A percentile compares a stretch with the other conserved stretches of the same genome.
These are phyloP conservation scores for Pleurotus eryngii DNA, from an alignment of 768 basidiomycete genomes.

Conservation along the genomic window DNA sequence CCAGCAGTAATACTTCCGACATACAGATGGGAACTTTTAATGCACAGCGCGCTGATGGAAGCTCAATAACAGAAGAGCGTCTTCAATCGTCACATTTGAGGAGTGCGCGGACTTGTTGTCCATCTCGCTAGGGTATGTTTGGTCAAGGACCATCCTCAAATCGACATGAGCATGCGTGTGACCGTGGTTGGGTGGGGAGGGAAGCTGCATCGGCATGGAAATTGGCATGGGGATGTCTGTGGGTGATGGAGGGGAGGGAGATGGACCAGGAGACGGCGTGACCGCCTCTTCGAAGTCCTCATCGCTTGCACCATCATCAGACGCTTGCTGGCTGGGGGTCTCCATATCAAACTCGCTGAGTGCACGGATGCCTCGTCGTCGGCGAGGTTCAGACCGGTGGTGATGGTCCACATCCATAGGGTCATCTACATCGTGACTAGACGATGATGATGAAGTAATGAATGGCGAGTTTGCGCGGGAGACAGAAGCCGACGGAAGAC, in stretches of 20 bases:
- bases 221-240: conserved; percentile 1
- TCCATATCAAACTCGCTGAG: conserved; percentile 4
- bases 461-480: conserved; percentile 56
- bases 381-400: conserved; percentile 14
- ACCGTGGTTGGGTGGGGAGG: conserved; percentile 3
- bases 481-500: conserved; percentile 35
- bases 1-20: conserved; percentile 3
- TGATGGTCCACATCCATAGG: conserved; percentile 48
- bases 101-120: conserved; percentile 46
- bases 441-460: conserved; percentile 47
- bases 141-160: conserved; percentile 31
- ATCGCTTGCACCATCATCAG: conserved; percentile 60
- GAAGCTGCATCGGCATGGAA: not conserved
- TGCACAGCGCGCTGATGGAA: conserved; percentile 69
- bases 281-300: conserved; percentile 75
- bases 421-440: conserved; percentile 35
- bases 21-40: conserved; percentile 23
- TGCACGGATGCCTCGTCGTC: not conserved
- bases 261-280: conserved; percentile 61
- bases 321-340: conserved; percentile 32
- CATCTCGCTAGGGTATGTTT: conserved; percentile 42
- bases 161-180: conserved; percentile 7
- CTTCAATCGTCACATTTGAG: conserved; percentile 64
- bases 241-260: conserved; percentile 16
- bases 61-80: conserved; percentile 68